These are phyloP conservation scores for Trichosporon coremiiforme DNA, from an alignment of 1,284 basidiomycete genomes.

Conservation along the genomic window DNA sequence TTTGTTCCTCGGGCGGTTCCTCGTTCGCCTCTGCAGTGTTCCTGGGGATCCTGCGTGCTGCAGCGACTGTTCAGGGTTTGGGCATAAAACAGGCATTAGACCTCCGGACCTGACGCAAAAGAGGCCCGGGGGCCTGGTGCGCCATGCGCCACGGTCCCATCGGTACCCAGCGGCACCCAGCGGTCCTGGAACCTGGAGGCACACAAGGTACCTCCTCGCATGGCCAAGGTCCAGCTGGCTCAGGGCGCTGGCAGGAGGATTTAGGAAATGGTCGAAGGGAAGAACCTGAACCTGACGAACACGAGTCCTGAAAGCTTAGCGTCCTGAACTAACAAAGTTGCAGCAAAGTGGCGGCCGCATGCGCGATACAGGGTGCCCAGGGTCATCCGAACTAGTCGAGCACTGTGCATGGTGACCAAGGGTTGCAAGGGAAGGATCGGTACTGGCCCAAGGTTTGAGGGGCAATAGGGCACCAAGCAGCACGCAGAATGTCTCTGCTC, in stretches of 20 bases:
- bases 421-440: conserved; percentile 2
- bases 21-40: background rate
- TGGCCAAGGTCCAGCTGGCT: background rate
- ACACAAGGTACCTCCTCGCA: background rate
- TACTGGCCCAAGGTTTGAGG: conserved; percentile 18
- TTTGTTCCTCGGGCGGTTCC: conserved; percentile 6
- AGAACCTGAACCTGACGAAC: conserved; percentile 6
- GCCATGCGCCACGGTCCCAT: conserved; percentile 1
- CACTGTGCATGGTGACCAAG: conserved; percentile 5
- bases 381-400: background rate
- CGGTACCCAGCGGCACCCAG: too few species aligned
- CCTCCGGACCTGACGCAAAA: conserved; percentile 6
- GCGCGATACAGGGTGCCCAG: background rate
- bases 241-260: conserved; percentile 2
- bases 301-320: conserved; percentile 4
- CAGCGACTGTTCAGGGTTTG: background rate
- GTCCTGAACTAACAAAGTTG: conserved; percentile 11
- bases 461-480: background rate
- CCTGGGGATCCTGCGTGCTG: background rate
- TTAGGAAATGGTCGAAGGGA: conserved; percentile 5
- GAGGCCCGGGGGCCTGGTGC: background rate
- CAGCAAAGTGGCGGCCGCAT: background rate
- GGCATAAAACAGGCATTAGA: conserved; percentile 2
- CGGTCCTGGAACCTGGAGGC: background rate
- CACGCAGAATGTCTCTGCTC: background rate